Conservation (phyloP, 2,329 filamentous ascomycete genomes). For the Paracamarosporium sp. region DNA sequence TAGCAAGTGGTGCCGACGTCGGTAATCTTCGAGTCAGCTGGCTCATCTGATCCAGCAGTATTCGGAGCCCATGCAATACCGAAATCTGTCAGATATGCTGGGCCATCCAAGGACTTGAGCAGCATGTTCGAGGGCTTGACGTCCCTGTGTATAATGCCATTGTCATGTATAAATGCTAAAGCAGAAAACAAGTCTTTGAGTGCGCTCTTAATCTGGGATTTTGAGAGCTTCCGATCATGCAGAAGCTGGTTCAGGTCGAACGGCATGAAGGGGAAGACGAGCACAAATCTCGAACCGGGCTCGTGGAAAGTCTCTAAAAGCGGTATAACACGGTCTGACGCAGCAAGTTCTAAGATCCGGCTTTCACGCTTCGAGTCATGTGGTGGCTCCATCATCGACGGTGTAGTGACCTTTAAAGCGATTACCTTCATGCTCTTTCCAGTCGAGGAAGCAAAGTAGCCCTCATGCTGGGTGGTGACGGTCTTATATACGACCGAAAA, state of each 20-base stretch:
- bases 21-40: conserved; percentile 74
- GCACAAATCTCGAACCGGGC: conserved; percentile 74
- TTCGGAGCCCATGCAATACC: conserved; percentile 84
- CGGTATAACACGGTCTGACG: conserved; percentile 66
- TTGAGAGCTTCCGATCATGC: conserved; percentile 49
- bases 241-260: conserved; percentile 75
- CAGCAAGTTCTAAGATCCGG: conserved; percentile 70
- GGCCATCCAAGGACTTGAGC: conserved; percentile 69
- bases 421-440: conserved; percentile 49
- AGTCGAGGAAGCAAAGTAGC: conserved; percentile 33
- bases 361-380: conserved; percentile 84
- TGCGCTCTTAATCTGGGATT: conserved; percentile 54
- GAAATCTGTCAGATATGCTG: conserved; percentile 87
- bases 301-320: conserved; percentile 75
- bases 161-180: conserved; percentile 72
- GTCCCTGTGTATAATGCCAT: conserved; percentile 88
- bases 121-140: conserved; percentile 92
- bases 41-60: conserved; percentile 65
- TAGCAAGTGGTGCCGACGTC: conserved; percentile 95
- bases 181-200: conserved; percentile 74
- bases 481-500: conserved; percentile 85
- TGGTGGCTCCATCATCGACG: conserved; percentile 74
- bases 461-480: conserved; percentile 46
- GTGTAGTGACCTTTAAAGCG: conserved; percentile 86
- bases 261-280: conserved; percentile 86